These are phyloP conservation scores for Podaxis mareebaensis DNA, from an alignment of 768 basidiomycete species.

Conservation along the genomic window DNA sequence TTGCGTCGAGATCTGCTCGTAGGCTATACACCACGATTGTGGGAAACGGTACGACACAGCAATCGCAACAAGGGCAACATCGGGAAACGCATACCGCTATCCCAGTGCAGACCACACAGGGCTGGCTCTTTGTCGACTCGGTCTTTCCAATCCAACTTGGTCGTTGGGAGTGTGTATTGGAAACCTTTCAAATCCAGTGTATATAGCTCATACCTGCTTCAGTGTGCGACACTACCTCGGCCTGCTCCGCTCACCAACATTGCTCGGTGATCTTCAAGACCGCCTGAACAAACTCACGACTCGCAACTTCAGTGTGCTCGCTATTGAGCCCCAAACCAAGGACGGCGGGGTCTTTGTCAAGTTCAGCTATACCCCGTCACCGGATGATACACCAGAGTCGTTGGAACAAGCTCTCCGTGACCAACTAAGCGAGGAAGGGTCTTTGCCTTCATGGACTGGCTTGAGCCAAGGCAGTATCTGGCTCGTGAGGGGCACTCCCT, in stretches of 20 bases:
- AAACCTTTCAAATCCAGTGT: constrained; percentile 2
- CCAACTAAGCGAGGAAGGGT: constrained; percentile 48
- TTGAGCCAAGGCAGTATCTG: constrained; percentile 54
- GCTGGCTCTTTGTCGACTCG: constrained; percentile 73
- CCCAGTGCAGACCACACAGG: constrained; percentile 27
- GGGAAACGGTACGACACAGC: not conserved
- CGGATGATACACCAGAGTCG: constrained; percentile 26
- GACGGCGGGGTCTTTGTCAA: constrained; percentile 87
- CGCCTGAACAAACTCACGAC: constrained; percentile 53
- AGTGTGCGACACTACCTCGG: constrained; percentile 71
- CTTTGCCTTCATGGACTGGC: constrained; percentile 65
- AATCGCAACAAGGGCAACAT: not conserved
- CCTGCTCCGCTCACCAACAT: constrained; percentile 54
- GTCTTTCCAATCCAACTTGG: constrained; percentile 76
- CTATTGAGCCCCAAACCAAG: constrained; percentile 66
- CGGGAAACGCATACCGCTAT: not conserved
- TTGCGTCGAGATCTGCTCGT: not conserved
- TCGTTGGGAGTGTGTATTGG: constrained; percentile 64
- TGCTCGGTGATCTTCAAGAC: constrained; percentile 47
- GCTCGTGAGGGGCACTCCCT: constrained; percentile 78
- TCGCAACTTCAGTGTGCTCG: constrained; percentile 61
- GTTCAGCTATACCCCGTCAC: constrained; percentile 52
- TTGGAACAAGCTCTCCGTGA: constrained; percentile 52
- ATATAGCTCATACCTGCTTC: constrained; percentile 14
- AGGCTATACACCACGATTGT: not conserved